Conservation (phyloP, 1,284 basidiomycete genomes). For the Cystobasidium slooffiae region DNA sequence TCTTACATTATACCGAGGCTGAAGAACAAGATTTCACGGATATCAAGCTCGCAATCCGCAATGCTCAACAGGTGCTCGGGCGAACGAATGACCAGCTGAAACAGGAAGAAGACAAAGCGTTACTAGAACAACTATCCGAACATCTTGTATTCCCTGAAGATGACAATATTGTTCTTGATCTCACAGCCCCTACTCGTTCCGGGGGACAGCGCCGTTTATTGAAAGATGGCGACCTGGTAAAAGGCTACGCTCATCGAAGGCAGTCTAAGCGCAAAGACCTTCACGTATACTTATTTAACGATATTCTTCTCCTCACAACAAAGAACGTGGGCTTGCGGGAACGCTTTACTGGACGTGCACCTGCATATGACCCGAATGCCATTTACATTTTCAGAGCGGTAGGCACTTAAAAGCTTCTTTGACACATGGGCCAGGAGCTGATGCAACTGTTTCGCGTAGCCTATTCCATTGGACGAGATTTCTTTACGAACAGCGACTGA, state of each 20-base stretch:
- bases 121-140: slow-evolving; percentile 72
- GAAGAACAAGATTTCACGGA: slow-evolving; percentile 64
- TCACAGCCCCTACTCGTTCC: slow-evolving; percentile 83
- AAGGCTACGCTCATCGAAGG: slow-evolving; percentile 62
- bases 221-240: slow-evolving; percentile 76
- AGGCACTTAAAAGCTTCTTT: background rate
- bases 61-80: slow-evolving; percentile 72
- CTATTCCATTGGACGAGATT: too few species aligned
- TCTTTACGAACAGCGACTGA: too few species aligned
- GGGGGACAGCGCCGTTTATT: slow-evolving; percentile 76
- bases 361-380: background rate
- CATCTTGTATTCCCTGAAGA: slow-evolving; percentile 60
- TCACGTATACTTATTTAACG: slow-evolving; percentile 58
- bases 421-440: too few species aligned
- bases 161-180: slow-evolving; percentile 62
- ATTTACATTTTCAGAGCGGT: background rate
- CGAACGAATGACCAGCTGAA: slow-evolving; percentile 88
- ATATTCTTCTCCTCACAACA: slow-evolving; percentile 52
- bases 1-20: slow-evolving; percentile 75
- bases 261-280: slow-evolving; percentile 74
- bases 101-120: slow-evolving; percentile 76
- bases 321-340: background rate
- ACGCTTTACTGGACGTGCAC: background rate
- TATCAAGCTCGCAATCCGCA: slow-evolving; percentile 66
- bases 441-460: too few species aligned